phyloP scores from a whole-genome alignment of 176 grass and related monocot species.

The Aegilops bicornis region DNA sequence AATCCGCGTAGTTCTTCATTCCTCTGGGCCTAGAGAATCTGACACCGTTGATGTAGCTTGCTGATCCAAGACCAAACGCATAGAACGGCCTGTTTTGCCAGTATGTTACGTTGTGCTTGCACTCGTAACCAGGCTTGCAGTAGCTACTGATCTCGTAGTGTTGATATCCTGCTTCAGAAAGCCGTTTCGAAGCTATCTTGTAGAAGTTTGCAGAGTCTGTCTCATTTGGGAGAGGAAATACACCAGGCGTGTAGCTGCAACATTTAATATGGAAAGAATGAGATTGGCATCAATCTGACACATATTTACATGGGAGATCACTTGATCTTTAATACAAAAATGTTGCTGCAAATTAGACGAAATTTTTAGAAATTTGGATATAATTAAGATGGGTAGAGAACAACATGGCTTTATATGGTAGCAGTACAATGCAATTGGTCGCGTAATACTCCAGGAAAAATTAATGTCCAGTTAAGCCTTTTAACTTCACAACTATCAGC shows the following conservation, averaged over 20 bases:
- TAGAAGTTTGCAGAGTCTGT: constrained; percentile 73
- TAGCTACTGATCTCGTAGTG: constrained; percentile 97
- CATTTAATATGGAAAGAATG: constrained; percentile 5
- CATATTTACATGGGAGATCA: background rate
- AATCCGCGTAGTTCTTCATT: constrained; percentile 75
- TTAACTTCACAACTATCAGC: background rate
- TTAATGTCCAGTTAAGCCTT: background rate
- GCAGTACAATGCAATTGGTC: background rate
- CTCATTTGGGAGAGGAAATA: constrained; percentile 76
- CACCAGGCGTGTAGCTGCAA: constrained; percentile 72
- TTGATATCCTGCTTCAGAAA: constrained; percentile 67
- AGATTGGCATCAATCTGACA: background rate
- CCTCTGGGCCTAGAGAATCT: constrained; percentile 82
- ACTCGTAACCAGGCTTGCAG: constrained; percentile 70
- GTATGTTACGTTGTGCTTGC: constrained; percentile 86
- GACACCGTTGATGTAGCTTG: constrained; percentile 73
- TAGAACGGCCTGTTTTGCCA: constrained; percentile 82
- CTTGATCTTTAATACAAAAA: background rate
- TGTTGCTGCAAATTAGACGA: background rate
- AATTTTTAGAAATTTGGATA: background rate
- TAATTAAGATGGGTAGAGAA: background rate
- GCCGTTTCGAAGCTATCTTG: constrained; percentile 71
- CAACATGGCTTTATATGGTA: background rate
- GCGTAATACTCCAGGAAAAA: background rate
- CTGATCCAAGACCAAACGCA: constrained; percentile 77